Evolutionary conservation across 78 protist species (phyloP).

Genomic region (Monosiga brevicollis): DNA sequence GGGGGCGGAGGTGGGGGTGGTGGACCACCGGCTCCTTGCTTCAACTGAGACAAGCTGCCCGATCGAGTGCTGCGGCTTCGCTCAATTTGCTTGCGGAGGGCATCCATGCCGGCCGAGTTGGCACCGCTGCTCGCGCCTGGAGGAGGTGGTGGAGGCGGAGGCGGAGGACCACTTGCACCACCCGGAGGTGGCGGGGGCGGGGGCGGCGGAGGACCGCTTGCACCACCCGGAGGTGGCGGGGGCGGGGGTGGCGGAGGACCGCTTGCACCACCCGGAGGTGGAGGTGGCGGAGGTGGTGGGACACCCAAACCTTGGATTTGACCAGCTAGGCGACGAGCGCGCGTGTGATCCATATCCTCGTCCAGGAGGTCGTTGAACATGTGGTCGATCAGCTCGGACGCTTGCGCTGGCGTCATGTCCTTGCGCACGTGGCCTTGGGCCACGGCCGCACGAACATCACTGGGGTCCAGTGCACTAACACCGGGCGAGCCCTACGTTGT

Average conservation of each 20-base stretch:
- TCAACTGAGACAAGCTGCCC: too few species aligned
- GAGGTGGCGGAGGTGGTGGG: background rate
- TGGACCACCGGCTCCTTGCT: too few species aligned
- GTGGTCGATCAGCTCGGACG: too few species aligned
- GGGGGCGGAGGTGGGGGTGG: constrained; percentile 2
- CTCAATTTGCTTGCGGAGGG: background rate
- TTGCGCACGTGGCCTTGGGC: too few species aligned
- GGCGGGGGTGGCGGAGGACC: background rate
- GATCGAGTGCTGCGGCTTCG: too few species aligned
- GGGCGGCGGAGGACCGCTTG: background rate
- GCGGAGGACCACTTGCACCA: background rate
- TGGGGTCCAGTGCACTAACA: too few species aligned
- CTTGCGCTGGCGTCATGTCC: too few species aligned
- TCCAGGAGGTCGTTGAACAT: background rate
- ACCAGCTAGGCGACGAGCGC: background rate
- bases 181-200: background rate
- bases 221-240: background rate
- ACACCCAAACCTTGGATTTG: background rate
- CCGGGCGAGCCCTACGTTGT: too few species aligned
- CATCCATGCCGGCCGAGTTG: background rate
- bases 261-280: background rate
- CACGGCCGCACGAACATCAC: too few species aligned
- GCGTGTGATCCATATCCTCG: background rate
- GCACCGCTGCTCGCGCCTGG: background rate
- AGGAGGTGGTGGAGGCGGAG: background rate